These are phyloP conservation scores for Fusarium longipes DNA, from an alignment of 2,329 filamentous ascomycete species.

Conservation along the genomic window DNA sequence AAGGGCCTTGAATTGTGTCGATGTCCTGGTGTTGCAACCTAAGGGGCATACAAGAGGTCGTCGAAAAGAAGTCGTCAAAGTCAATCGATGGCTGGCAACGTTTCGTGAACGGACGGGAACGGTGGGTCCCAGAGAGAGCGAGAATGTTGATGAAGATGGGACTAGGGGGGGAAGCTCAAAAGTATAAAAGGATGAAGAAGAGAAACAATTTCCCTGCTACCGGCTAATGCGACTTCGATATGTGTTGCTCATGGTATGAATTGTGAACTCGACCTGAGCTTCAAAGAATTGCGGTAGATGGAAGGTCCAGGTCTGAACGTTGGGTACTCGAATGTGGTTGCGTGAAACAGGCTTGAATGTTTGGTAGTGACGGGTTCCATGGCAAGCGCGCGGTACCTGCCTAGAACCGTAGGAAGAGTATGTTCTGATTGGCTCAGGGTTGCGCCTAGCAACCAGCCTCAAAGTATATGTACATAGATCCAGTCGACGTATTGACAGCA, in stretches of 20 bases:
- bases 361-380: slow-evolving; percentile 37
- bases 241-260: slow-evolving; percentile 41
- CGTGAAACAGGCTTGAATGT: slow-evolving; percentile 36
- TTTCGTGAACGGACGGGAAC: slow-evolving; percentile 42
- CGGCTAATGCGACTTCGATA: slow-evolving; percentile 37
- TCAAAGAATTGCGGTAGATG: slow-evolving; percentile 21
- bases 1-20: background rate
- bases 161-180: slow-evolving; percentile 18
- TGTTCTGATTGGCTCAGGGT: slow-evolving; percentile 23
- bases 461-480: slow-evolving; percentile 24
- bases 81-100: slow-evolving; percentile 39
- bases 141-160: slow-evolving; percentile 18
- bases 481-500: accelerated
- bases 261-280: slow-evolving; percentile 34
- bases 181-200: slow-evolving; percentile 28
- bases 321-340: slow-evolving; percentile 22
- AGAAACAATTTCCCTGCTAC: slow-evolving; percentile 38
- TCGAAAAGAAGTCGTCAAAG: slow-evolving; percentile 34
- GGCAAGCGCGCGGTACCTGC: slow-evolving; percentile 43
- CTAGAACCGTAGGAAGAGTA: background rate
- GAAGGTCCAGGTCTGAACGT: slow-evolving; percentile 14
- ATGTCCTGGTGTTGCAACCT: slow-evolving; percentile 8
- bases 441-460: slow-evolving; percentile 43
- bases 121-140: slow-evolving; percentile 39
- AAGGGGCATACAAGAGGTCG: slow-evolving; percentile 22